Evolutionary conservation across 2,329 filamentous ascomycete species (phyloP), one percentile per base, ranked within the genome.

Genomic region (Aspergillus phoenicis): DNA sequence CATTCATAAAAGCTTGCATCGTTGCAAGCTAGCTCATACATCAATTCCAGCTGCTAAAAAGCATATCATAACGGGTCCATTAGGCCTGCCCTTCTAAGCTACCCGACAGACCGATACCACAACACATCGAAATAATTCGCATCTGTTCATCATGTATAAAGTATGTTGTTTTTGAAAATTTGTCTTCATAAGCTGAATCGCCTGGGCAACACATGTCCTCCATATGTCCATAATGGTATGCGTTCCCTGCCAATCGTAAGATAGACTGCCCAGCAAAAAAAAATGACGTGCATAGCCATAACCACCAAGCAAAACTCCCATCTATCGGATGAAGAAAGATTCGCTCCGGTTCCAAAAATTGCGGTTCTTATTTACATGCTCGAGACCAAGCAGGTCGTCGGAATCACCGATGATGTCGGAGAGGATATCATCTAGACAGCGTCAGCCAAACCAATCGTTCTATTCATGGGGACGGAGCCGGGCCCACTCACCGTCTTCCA

Each of bases 401-500:
- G 92, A 87, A 62, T 95, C 88, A 76, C 95, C 96, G 64, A 92
- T 91, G 38, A 80, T 68, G 54, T 82, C 80, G 47, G 77, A 75
- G 39, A 82, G 73, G 26, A 82, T 75, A 62, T 83, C 78, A 60
- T 81, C 79, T 81, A 59, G 45, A 47, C 11, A 41, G 15, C 11
- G 51, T 66, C 56, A 58, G 64, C 65, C 43, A 61, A 62, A 52
- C 15, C 22, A 48, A 38, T 43, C 20, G 28, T 11, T 11, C 45
- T 30, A 11, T 22, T 22, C 22, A 38, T 22, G 10, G 15, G n/a
- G 43, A n/a, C 33, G 52, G 30, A 38, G 20, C 20, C 26, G 13
- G 33, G 11, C 5, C 4, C 33, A 75, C 88, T 83, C 81, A 97
- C 94, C 93, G 79, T 98, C 95, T 67, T 89, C 87, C 51, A 99